These are phyloP conservation scores for Panaeolus cyanescens DNA, from an alignment of 768 basidiomycete genomes.

Conservation along the genomic window DNA sequence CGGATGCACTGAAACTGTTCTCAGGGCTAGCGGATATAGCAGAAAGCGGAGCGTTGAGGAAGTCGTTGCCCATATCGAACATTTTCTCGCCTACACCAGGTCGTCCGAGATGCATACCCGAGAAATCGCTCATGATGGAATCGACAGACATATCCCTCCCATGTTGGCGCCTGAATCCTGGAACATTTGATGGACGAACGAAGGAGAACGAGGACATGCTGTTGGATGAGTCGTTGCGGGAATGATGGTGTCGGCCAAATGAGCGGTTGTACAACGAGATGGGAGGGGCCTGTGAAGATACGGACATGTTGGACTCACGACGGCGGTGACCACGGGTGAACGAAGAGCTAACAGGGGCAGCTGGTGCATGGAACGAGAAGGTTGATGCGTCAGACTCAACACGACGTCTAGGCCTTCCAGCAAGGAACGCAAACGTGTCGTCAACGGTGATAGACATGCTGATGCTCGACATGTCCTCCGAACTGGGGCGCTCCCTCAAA, in stretches of 20 bases:
- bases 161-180: slow-evolving; percentile 54
- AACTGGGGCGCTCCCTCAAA: slow-evolving; percentile 53
- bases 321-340: slow-evolving; percentile 54
- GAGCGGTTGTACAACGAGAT: slow-evolving; percentile 74
- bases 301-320: slow-evolving; percentile 63
- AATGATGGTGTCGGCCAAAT: slow-evolving; percentile 42
- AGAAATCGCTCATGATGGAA: slow-evolving; percentile 66
- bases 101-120: slow-evolving; percentile 56
- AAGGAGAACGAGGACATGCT: slow-evolving; percentile 61
- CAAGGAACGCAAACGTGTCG: slow-evolving; percentile 72
- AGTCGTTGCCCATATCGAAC: slow-evolving; percentile 65
- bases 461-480: slow-evolving; percentile 55
- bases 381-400: slow-evolving; percentile 79
- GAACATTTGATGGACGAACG: slow-evolving; percentile 47
- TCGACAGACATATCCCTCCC: slow-evolving; percentile 60
- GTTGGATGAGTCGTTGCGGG: slow-evolving; percentile 47
- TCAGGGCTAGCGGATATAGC: slow-evolving; percentile 52
- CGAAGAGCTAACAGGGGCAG: slow-evolving; percentile 21
- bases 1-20: not conserved
- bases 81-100: slow-evolving; percentile 88
- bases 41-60: slow-evolving; percentile 45
- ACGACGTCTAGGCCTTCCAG: slow-evolving; percentile 44
- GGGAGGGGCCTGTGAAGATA: slow-evolving; percentile 60
- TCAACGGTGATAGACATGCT: slow-evolving; percentile 62
- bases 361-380: slow-evolving; percentile 66